These are phyloP conservation scores for Aspergillus pseudoviridinutans DNA, from an alignment of 2,329 filamentous ascomycete genomes.

Conservation along the genomic window DNA sequence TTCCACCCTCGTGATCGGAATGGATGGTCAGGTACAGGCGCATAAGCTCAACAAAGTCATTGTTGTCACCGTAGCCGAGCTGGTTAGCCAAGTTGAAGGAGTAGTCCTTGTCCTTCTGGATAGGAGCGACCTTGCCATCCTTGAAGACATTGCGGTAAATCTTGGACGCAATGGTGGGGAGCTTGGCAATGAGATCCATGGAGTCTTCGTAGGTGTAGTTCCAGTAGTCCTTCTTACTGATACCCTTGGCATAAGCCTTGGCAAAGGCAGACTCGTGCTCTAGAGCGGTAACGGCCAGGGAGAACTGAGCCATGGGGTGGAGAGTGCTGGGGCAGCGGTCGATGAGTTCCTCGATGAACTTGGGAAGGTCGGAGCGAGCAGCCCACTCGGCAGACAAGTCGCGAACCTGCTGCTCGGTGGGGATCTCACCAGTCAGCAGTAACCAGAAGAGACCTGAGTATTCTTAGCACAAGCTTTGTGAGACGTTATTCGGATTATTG, in stretches of 20 bases:
- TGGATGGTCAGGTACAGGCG: constrained; percentile 99
- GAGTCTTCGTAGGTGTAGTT: constrained; percentile 98
- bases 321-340: constrained; percentile 98
- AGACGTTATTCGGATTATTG: background rate
- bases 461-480: constrained; percentile 9
- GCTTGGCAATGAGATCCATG: constrained; percentile 99
- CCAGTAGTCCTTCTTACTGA: constrained; percentile 99
- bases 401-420: constrained; percentile 95
- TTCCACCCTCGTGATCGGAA: constrained; percentile 99
- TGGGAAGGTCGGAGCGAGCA: constrained; percentile 91
- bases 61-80: constrained; percentile 92
- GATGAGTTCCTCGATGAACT: constrained; percentile 98
- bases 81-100: constrained; percentile 99
- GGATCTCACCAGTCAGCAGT: constrained; percentile 95
- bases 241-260: constrained; percentile 97
- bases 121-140: constrained; percentile 93
- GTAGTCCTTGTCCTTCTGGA: constrained; percentile 99
- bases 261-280: constrained; percentile 97
- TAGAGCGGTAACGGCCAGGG: constrained; percentile 92
- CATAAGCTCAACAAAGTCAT: constrained; percentile 97
- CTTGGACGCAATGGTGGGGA: constrained; percentile 93
- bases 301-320: constrained; percentile 99
- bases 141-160: constrained; percentile 99
- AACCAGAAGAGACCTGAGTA: constrained; percentile 92
- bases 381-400: constrained; percentile 98